Conservation (phyloP, 805 yeast genomes). For the Lachancea thermotolerans region DNA sequence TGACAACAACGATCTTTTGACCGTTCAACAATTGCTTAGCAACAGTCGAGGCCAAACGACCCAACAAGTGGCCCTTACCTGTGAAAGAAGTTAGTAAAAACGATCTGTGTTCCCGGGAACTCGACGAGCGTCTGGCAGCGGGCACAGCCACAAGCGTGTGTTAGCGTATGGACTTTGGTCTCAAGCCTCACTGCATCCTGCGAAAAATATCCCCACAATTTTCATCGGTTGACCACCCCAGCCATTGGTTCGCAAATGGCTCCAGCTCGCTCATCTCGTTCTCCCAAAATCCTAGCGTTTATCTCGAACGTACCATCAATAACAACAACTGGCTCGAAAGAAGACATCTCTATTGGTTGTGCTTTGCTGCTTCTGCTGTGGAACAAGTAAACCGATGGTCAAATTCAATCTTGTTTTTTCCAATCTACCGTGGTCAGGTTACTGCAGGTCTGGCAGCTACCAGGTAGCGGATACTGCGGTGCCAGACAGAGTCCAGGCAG, state of each 20-base stretch:
- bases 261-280: background rate
- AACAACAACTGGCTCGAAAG: slow-evolving; percentile 95
- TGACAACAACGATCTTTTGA: slow-evolving; percentile 94
- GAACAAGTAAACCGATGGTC: slow-evolving; percentile 3
- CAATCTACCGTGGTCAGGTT: background rate
- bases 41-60: slow-evolving; percentile 98
- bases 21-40: slow-evolving; percentile 99
- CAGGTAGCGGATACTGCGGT: background rate
- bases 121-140: background rate
- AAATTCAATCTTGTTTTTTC: slow-evolving; percentile 6
- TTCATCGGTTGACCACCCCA: too few relatives aligned
- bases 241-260: too few relatives aligned
- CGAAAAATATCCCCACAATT: too few relatives aligned
- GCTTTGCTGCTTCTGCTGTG: slow-evolving; percentile 7
- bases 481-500: too few relatives aligned
- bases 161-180: too few relatives aligned
- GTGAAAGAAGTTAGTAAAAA: slow-evolving; percentile 13
- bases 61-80: slow-evolving; percentile 98
- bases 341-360: slow-evolving; percentile 37
- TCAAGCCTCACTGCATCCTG: too few relatives aligned
- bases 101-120: background rate
- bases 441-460: background rate
- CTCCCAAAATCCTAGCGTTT: background rate
- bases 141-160: too few relatives aligned
- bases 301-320: slow-evolving; percentile 73